Conservation (phyloP, 805 yeast species). For the Lipomyces starkeyi region DNA sequence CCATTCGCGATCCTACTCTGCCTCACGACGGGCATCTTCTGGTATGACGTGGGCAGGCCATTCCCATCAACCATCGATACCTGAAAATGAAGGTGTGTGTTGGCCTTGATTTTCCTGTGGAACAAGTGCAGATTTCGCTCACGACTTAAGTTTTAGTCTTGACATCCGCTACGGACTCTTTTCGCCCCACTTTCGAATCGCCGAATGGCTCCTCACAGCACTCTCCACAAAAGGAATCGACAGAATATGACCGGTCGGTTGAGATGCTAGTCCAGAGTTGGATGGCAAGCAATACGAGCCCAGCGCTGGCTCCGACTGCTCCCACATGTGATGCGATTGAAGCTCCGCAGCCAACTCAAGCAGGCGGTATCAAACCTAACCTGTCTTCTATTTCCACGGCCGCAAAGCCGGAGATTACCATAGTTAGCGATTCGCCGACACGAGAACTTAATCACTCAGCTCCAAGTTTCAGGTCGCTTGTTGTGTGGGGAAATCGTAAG, state of each 20-base stretch:
- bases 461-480: conserved; percentile 4
- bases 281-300: conserved; percentile 18
- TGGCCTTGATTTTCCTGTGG: neutral
- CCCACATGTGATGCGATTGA: neutral
- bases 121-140: neutral
- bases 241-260: conserved; percentile 29
- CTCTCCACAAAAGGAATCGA: neutral
- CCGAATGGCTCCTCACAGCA: neutral
- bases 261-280: conserved; percentile 28
- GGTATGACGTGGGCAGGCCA: conserved; percentile 24
- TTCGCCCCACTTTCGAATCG: neutral
- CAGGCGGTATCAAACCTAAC: neutral
- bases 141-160: neutral
- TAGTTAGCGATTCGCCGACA: neutral
- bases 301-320: neutral
- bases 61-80: conserved; percentile 34
- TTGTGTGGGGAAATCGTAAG: conserved; percentile 19
- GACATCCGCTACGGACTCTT: neutral
- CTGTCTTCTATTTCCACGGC: neutral
- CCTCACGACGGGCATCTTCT: conserved; percentile 30
- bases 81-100: conserved; percentile 34
- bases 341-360: neutral
- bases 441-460: neutral
- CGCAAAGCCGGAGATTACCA: neutral
- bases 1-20: conserved; percentile 21